Evolutionary conservation across 345 rosid genomes (phyloP).

Genomic region (Syzygium aqueum): DNA sequence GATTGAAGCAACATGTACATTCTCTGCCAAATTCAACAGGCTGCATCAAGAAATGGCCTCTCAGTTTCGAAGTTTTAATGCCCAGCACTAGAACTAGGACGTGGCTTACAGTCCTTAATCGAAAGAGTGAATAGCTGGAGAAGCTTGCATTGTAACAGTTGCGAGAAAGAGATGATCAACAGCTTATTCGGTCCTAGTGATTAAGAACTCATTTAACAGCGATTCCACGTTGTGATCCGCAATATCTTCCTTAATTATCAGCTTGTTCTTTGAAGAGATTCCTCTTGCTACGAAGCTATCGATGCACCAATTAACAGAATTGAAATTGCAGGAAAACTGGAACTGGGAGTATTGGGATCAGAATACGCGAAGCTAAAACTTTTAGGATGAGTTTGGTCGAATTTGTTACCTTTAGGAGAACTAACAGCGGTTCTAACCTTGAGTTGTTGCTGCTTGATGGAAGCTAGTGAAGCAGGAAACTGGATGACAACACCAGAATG

Average conservation of each 20-base stretch:
- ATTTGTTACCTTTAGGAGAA: neutral
- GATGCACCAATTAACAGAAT: neutral
- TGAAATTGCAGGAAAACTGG: neutral
- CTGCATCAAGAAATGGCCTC: conserved; percentile 42
- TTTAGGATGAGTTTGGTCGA: neutral
- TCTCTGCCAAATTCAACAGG: conserved; percentile 64
- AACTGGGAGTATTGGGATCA: neutral
- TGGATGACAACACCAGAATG: neutral
- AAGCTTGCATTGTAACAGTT: neutral
- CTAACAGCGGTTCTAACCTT: neutral
- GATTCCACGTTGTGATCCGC: neutral
- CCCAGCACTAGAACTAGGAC: neutral
- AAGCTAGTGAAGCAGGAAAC: neutral
- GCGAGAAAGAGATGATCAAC: neutral
- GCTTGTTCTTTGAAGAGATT: neutral
- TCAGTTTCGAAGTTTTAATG: conserved; percentile 16
- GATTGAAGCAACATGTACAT: conserved; percentile 22
- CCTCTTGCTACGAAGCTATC: neutral
- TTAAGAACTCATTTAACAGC: neutral
- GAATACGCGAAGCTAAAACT: neutral
- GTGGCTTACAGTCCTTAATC: neutral
- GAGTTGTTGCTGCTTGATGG: neutral
- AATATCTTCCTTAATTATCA: neutral
- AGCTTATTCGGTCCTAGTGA: neutral
- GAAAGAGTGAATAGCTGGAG: neutral